A percentile compares a stretch with the other conserved stretches of the same genome.
Conservation (phyloP, 2,329 filamentous ascomycete genomes). For the Chaetomium sp. region DNA sequence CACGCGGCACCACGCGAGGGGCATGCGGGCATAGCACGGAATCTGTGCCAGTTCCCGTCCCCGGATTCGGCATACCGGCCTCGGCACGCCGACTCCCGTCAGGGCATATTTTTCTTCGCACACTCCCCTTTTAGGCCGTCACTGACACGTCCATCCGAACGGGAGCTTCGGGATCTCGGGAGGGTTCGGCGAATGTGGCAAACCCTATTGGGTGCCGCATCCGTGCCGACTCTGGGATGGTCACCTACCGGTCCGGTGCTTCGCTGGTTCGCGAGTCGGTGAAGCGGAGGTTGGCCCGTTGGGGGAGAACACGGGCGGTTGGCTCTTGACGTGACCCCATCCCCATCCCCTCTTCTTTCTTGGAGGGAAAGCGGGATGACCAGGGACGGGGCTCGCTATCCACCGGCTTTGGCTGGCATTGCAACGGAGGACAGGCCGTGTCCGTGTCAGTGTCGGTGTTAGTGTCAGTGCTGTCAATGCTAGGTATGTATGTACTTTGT, state of each 20-base stretch:
- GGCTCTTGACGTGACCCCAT: background rate
- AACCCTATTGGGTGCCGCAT: conserved; percentile 13
- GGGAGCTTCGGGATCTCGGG: conserved; percentile 1
- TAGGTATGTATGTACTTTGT: too few relatives aligned
- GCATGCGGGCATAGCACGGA: background rate
- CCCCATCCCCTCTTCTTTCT: background rate
- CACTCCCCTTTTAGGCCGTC: background rate
- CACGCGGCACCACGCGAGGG: conserved; percentile 4
- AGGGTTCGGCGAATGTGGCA: background rate
- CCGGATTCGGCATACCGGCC: conserved; percentile 17
- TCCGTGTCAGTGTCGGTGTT: background rate
- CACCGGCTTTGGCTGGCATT: background rate
- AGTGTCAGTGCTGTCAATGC: too few relatives aligned
- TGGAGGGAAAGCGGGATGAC: background rate
- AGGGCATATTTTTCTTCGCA: background rate
- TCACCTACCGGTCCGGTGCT: conserved; percentile 4
- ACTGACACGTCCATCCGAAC: conserved; percentile 1
- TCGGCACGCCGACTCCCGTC: conserved; percentile 14
- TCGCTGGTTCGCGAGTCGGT: conserved; percentile 15
- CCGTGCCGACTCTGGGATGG: conserved; percentile 7
- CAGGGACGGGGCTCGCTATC: background rate
- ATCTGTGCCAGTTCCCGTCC: conserved; percentile 6
- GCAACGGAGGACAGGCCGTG: background rate
- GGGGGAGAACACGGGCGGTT: background rate
- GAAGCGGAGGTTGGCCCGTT: background rate